phyloP scores from a whole-genome alignment of 305 asterid species.

The Fraxinus ornus region DNA sequence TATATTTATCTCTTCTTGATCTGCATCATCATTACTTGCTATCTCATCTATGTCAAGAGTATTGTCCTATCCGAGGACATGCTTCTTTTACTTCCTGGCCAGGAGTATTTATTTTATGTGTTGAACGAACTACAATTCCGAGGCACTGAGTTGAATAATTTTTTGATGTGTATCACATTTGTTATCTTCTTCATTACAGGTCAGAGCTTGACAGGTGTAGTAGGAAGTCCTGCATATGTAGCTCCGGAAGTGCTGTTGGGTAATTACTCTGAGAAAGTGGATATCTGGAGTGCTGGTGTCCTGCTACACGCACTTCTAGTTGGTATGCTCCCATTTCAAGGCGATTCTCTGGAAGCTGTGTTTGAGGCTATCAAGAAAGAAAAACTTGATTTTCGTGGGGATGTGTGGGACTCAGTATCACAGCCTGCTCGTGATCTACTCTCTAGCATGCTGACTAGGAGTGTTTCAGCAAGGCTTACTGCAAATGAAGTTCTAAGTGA shows the following conservation, averaged over 20 bases:
- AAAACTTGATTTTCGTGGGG: constrained; percentile 56
- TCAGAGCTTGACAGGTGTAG: constrained; percentile 64
- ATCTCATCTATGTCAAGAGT: background rate
- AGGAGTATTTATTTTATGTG: background rate
- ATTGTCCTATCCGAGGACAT: background rate
- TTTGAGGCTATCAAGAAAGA: constrained; percentile 78
- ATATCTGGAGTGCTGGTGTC: constrained; percentile 88
- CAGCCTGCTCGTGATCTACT: constrained; percentile 75
- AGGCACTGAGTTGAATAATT: background rate
- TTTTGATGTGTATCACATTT: background rate
- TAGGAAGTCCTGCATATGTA: constrained; percentile 89
- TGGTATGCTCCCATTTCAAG: constrained; percentile 77
- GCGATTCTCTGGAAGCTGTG: constrained; percentile 63
- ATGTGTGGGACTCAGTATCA: constrained; percentile 67
- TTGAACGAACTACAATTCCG: background rate
- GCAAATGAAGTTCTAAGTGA: constrained; percentile 76
- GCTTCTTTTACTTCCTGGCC: background rate
- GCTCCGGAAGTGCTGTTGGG: constrained; percentile 87
- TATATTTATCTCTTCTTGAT: background rate
- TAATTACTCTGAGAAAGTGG: constrained; percentile 83
- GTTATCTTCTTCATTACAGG: constrained; percentile 41
- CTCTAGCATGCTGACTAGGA: constrained; percentile 64
- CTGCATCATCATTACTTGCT: background rate
- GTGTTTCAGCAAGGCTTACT: constrained; percentile 51
- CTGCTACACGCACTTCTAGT: constrained; percentile 81